Evolutionary conservation across 2,329 filamentous ascomycete genomes (phyloP).

Genomic region (Cryphonectria japonica): DNA sequence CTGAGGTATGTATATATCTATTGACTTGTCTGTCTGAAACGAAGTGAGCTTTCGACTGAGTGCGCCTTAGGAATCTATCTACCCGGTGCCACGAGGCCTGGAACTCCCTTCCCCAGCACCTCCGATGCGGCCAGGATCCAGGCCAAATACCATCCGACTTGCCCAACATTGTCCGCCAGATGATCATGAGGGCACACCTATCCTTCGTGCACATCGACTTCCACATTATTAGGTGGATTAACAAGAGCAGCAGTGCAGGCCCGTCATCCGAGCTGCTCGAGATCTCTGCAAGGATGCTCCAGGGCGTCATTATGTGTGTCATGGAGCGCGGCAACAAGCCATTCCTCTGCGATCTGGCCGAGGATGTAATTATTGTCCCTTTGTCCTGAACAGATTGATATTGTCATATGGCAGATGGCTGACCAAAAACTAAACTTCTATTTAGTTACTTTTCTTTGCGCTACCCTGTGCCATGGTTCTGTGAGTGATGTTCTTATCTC

Average conservation of each 20-base stretch:
- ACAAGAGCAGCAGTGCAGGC: not conserved
- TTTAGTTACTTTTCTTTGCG: constrained; percentile 3
- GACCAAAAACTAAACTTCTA: not conserved
- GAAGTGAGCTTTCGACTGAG: not conserved
- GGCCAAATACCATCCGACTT: not conserved
- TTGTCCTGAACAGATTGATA: not conserved
- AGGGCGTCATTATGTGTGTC: not conserved
- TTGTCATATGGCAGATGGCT: not conserved
- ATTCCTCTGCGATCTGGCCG: constrained; percentile 5
- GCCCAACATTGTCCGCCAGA: not conserved
- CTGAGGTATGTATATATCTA: constrained; percentile 1
- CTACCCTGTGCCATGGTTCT: constrained; percentile 8
- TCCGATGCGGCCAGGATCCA: not conserved
- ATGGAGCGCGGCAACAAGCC: constrained; percentile 5
- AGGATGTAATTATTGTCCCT: constrained; percentile 2
- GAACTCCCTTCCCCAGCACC: constrained; percentile 13
- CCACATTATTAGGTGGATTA: not conserved
- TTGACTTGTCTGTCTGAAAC: too few relatives aligned
- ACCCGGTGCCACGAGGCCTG: not conserved
- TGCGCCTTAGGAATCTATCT: not conserved
- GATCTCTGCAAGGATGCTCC: constrained; percentile 10
- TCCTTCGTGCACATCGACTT: constrained; percentile 5
- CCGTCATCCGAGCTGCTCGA: constrained; percentile 9
- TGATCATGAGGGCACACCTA: not conserved
- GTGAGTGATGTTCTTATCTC: not conserved